These are phyloP conservation scores for Miscanthus lutarioriparius DNA, from an alignment of 176 grass and related monocot genomes.

Conservation along the genomic window DNA sequence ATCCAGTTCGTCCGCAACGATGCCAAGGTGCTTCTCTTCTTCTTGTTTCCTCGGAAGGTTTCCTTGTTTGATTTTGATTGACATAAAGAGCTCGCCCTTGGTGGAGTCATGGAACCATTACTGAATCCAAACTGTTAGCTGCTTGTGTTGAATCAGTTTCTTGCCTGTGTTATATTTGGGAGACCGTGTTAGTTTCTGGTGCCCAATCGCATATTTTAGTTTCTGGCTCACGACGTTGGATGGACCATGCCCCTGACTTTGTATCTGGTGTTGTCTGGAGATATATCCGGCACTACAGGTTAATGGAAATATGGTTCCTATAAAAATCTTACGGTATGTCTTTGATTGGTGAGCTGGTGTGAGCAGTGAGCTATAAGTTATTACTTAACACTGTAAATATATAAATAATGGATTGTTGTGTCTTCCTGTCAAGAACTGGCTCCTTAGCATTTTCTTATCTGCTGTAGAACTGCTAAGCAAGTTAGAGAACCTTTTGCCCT, in stretches of 20 bases:
- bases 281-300: not conserved
- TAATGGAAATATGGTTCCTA: not conserved
- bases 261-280: not conserved
- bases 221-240: no score
- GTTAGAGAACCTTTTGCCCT: not conserved
- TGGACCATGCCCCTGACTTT: not conserved
- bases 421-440: not conserved
- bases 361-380: not conserved
- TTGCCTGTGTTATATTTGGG: not conserved
- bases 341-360: not conserved
- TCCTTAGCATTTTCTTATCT: not conserved
- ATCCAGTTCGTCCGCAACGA: slow-evolving; percentile 98
- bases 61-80: not conserved
- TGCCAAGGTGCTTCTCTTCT: slow-evolving; percentile 57
- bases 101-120: not conserved
- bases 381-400: not conserved
- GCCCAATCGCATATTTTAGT: not conserved
- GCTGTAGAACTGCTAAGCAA: not conserved
- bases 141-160: not conserved
- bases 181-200: no score
- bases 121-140: not conserved
- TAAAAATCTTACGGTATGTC: not conserved
- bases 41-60: not conserved
- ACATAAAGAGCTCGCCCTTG: not conserved
- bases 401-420: not conserved